Evolutionary conservation across 257 asterid species (phyloP).

Genomic region (Scutellaria baicalensis): DNA sequence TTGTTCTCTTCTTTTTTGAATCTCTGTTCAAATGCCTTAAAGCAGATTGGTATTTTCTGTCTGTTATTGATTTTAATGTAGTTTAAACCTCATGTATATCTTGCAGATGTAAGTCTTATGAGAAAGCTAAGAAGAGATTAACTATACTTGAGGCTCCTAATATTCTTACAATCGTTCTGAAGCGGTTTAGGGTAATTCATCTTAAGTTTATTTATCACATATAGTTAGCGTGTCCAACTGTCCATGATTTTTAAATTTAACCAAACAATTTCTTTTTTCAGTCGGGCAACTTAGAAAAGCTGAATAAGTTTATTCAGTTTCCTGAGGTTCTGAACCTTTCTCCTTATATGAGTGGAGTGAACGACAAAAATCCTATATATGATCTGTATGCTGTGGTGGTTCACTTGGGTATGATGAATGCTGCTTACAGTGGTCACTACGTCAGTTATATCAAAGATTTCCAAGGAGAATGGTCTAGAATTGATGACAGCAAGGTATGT

Average conservation of each 20-base stretch:
- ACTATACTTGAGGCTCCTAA: slow-evolving; percentile 55
- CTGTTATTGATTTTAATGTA: background rate
- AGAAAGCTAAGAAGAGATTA: slow-evolving; percentile 59
- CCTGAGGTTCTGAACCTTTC: slow-evolving; percentile 44
- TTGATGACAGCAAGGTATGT: slow-evolving; percentile 46
- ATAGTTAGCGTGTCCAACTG: background rate
- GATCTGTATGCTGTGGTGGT: slow-evolving; percentile 48
- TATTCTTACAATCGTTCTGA: slow-evolving; percentile 50
- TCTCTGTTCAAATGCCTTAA: background rate
- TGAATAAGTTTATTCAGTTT: slow-evolving; percentile 36
- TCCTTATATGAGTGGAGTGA: slow-evolving; percentile 41
- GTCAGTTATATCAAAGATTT: slow-evolving; percentile 42
- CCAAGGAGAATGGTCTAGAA: slow-evolving; percentile 36
- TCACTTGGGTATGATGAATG: slow-evolving; percentile 42
- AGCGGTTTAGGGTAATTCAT: slow-evolving; percentile 42
- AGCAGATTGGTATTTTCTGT: background rate
- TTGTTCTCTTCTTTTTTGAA: background rate
- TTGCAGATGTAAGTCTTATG: slow-evolving; percentile 58
- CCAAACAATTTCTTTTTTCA: slow-evolving; percentile 15
- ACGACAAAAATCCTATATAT: slow-evolving; percentile 33
- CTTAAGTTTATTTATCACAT: background rate
- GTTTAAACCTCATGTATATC: background rate
- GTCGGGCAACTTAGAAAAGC: slow-evolving; percentile 44
- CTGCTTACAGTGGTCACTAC: slow-evolving; percentile 49
- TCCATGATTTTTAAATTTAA: background rate